phyloP scores from a whole-genome alignment of 345 rosid genomes.

The Litchi chinensis region DNA sequence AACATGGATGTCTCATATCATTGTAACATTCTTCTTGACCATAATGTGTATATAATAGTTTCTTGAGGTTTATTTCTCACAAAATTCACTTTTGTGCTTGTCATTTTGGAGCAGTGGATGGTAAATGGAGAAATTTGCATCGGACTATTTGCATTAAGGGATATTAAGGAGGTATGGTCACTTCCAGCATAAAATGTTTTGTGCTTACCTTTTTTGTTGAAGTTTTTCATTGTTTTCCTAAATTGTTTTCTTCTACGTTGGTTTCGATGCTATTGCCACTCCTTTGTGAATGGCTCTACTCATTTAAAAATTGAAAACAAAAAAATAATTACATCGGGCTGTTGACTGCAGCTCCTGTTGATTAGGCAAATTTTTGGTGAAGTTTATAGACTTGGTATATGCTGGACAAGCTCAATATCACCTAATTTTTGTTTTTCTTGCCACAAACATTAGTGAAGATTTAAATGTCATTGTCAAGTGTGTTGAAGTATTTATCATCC shows the following conservation, averaged over 20 bases:
- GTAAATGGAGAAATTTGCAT: conserved; percentile 99
- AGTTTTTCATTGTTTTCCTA: background rate
- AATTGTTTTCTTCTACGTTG: background rate
- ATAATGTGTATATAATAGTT: background rate
- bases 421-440: background rate
- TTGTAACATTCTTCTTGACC: background rate
- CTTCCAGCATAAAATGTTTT: conserved; percentile 4
- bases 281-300: background rate
- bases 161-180: conserved; percentile 74
- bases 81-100: conserved; percentile 1
- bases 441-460: background rate
- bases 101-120: conserved; percentile 77
- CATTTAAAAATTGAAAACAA: background rate
- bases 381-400: background rate
- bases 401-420: background rate
- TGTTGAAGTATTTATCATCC: conserved; percentile 13
- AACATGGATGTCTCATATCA: background rate
- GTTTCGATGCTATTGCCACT: background rate
- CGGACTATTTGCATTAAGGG: conserved; percentile 88
- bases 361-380: background rate
- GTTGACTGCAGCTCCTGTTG: background rate
- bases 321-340: background rate
- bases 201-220: background rate
- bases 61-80: conserved; percentile 8
- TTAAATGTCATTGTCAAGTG: background rate